A percentile compares a stretch with the other conserved stretches of the same genome.
Evolutionary conservation across 75 land plant genomes (phyloP).

Genomic region (Pinus albicaulis): DNA sequence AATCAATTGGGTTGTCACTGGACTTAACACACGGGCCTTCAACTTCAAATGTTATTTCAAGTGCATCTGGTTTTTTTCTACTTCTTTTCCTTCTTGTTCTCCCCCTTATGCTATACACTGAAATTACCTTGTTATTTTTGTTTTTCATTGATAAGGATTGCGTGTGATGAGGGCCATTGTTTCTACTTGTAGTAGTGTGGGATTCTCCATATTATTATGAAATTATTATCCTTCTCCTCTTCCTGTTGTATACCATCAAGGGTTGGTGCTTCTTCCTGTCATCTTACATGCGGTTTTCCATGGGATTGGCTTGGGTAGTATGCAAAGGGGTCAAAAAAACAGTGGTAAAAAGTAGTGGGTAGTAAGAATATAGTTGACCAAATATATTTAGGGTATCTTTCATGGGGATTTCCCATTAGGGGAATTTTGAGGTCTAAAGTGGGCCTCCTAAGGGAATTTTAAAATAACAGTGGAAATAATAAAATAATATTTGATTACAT

Average conservation of each 20-base stretch:
- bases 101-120: conserved; percentile 1
- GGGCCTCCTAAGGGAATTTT: too few relatives aligned
- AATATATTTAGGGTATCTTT: neutral
- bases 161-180: neutral
- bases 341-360: neutral
- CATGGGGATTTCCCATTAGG: neutral
- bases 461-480: too few relatives aligned
- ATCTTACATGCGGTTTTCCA: neutral
- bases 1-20: neutral
- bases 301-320: neutral
- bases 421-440: too few relatives aligned
- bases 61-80: neutral
- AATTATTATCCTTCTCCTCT: neutral
- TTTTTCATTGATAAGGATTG: neutral
- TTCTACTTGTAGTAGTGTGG: neutral
- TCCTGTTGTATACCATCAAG: neutral
- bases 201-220: neutral
- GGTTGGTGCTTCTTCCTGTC: neutral
- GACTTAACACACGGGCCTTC: neutral
- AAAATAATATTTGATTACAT: too few relatives aligned
- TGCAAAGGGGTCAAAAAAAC: neutral
- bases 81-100: neutral
- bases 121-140: neutral
- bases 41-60: neutral
- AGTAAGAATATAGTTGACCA: neutral